Base-by-base conservation (phyloP, 306 rosid species). In the Astragalus glycyphyllos region DNA sequence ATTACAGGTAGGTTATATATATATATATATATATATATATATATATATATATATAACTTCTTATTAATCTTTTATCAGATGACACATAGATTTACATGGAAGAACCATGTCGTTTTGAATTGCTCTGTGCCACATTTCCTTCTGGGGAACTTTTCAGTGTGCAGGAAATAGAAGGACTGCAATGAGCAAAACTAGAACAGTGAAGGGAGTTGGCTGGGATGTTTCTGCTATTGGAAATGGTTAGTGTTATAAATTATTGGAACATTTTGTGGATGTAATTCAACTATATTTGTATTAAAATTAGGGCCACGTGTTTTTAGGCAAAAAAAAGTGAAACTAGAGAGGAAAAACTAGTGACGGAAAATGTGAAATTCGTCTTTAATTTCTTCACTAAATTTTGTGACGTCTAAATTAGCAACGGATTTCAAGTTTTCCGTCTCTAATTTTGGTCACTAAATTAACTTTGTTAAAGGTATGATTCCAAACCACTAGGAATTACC, bases 91-190 rank as follows among this genome's bases (percentile, higher is more conserved):
- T 26, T 68, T 76, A 29, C 53, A 50, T 41, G 16, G 51, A 41
- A 62, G 51, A 41, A 46, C 8, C 11, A 56, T 44, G 4, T 5
- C 11, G 9, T 42, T 13, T 62, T 68, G 31, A 26, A 48, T 53
- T 59, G 11, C 38, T 74, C 4, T 73, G 53, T 49, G 62, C 16
- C 14, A 8, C 50, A 37, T 62, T 45, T 64, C 38, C 15, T 7
- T 42, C 12, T 26, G 11, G n/a, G 40, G 13, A 5, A 1, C 42
- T 44, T 68, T 49, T 4, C 77, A 94, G 97, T 94, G 98, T 77
- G 98, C 98, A 16, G 98, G 98, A 65, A 94, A 94, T 57, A 73
- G 98, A 79, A 87, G 98, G 85, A 94, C 96, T 11, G 96, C 96
- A 32, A 94, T 94, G 98, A 94, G 98, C 87, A 80, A 86, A 62